Evolutionary conservation across 2,329 filamentous ascomycete genomes (phyloP).

Genomic region (Penicillium sp.): DNA sequence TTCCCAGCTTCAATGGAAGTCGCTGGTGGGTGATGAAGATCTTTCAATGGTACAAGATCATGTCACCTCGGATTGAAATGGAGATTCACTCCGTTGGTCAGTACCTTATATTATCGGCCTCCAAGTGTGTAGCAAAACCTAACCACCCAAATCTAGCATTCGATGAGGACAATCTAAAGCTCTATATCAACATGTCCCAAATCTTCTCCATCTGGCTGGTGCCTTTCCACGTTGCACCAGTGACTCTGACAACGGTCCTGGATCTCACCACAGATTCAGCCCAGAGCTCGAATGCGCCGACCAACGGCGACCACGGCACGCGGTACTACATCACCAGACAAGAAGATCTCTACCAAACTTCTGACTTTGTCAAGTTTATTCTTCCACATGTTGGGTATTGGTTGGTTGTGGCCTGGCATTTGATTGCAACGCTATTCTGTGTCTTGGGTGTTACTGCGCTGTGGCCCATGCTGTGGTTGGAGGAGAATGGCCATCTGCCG

Average conservation of each 20-base stretch:
- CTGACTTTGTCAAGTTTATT: conserved; percentile 74
- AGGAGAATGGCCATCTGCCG: conserved; percentile 44
- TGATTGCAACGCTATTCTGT: conserved; percentile 66
- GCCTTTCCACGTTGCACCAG: conserved; percentile 71
- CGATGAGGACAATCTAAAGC: conserved; percentile 64
- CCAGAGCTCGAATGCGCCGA: conserved; percentile 12
- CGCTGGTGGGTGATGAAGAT: conserved; percentile 68
- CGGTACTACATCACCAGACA: conserved; percentile 75
- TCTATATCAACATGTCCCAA: conserved; percentile 75
- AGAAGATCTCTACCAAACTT: conserved; percentile 79
- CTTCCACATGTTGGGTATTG: conserved; percentile 60
- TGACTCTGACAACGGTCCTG: conserved; percentile 69
- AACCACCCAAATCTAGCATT: conserved; percentile 55
- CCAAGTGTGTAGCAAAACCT: background rate
- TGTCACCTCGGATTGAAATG: conserved; percentile 73
- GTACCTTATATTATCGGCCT: conserved; percentile 15
- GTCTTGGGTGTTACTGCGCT: conserved; percentile 58
- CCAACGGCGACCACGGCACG: conserved; percentile 26
- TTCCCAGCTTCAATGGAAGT: conserved; percentile 62
- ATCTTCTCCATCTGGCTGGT: conserved; percentile 76
- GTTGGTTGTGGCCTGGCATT: conserved; percentile 64
- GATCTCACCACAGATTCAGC: conserved; percentile 56
- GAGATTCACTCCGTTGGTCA: conserved; percentile 63
- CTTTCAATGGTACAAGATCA: conserved; percentile 81
- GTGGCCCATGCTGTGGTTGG: conserved; percentile 54